Base-by-base conservation (phyloP, 108 stramenopile genomes). In the Parietichytrium sp. region DNA sequence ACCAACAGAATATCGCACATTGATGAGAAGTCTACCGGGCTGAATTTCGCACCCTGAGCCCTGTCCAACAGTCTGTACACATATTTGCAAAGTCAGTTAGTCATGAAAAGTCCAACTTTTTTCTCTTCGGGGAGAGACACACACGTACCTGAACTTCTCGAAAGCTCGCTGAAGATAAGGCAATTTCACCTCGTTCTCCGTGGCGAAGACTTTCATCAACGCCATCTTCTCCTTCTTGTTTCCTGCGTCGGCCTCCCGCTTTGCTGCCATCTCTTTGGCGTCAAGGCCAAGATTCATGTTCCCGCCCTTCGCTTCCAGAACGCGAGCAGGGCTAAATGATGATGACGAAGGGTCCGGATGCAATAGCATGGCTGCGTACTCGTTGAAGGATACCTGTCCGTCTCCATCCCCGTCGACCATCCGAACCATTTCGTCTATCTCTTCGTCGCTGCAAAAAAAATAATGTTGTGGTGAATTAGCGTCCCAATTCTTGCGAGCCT, bases 331-430 rank as follows among this genome's bases (percentile, higher is more conserved):
- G 20, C 84, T 79, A 48, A 93, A 91, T 47, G 91, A 88, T 15
- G 91, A 81, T 4, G 79, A 78, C 4, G 89, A 88, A 4, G 93
- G 93, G 54, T 94, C 93, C 10, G 91, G 91, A 52, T 90, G 86
- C 16, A 88, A 83, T 26, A 90, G 89, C 79, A 94, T 82, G 16
- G 82, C 53, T 51, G 88, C 84, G 85, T 93, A 94, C 55, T 92
- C 91, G n/a, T 82, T 82, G 79, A 82, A 94, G 25, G 88, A 86
- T 8, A 94, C 92, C 72, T 93, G 92, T 18, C 94, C 94, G 55
- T 94, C 94, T 10, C 93, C 93, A 55, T 93, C 92, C 29, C 18
- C 27, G 79, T 94, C 93, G 18, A 93, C 86, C 90, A 94, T 92
- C 31, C 83, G 47, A 13, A 94, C 93, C 94, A 94, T 94, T 89